Base-by-base conservation (phyloP, 2,329 filamentous ascomycete species). In the Alternaria brassicae region DNA sequence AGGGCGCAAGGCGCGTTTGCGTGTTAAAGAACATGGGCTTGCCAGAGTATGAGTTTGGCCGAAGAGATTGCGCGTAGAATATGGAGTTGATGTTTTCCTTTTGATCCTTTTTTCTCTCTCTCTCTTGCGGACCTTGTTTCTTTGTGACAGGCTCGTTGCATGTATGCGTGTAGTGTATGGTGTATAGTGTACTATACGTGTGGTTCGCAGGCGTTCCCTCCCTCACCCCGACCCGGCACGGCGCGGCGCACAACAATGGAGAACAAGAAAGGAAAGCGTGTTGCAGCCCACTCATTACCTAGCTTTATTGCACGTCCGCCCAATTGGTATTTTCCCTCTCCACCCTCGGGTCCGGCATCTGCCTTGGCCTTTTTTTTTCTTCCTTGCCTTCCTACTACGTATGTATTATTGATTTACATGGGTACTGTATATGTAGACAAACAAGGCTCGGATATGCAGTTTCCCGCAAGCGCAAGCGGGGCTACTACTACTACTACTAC, bases 181-280 rank as follows among this genome's bases (percentile, higher is more conserved):
- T 36, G 1, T 17, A n/a, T 36, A n/a, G 48, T 47, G 44, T 47
- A 47, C 44, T 34, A 47, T 47, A 47, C 21, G n/a, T 5, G 8
- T n/a, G 44, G 44, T 47, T 47, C 28, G 44, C 28, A 47, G 44
- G 44, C 44, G 44, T 48, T 48, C 30, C n/a, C 44, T 21, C 17
- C 32, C 21, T 39, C 25, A 10, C 5, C 28, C 9, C 8, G 28
- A 19, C 17, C 6, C 44, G 44, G 19, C 44, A 48, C 30, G 44
- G 44, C 44, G 44, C 44, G 44, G 44, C 28, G 44, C 44, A 36
- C 36, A 36, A 21, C 25, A 8, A 34, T 48, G 30, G 19, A 10
- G 13, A 36, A 21, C 25, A 21, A 27, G 41, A 7, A 27, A 32
- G 8, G 15, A 8, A 19, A n/a, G n/a, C 6, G 19, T 30, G 28